Base-by-base conservation (phyloP, 2,329 filamentous ascomycete species). In the Aspergillus luchuensis region DNA sequence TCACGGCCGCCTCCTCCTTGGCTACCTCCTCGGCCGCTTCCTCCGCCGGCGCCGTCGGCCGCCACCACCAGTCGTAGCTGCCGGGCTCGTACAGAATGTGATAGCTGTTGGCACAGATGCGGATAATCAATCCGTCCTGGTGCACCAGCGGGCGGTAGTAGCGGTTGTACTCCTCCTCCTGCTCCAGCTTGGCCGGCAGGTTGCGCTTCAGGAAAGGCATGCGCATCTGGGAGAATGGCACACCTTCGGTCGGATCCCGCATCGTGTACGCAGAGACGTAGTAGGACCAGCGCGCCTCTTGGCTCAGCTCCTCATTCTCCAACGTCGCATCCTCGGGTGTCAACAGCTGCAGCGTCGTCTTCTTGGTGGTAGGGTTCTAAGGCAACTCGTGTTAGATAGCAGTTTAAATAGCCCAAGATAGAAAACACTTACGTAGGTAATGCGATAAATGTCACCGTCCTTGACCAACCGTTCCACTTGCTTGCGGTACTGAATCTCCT, bases 201-300 rank as follows among this genome's bases (percentile, higher is more conserved):
- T 91, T 93, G 60, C 90, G 88, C 54, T 86, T 84, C 15, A 94
- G 81, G 60, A 92, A 86, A 4, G 87, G 84, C 77, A 87, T 89
- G 63, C 85, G 86, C 69, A 92, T 82, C 51, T 85, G 85, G 5
- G 84, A 83, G 53, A 88, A 82, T 6, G 84, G 80, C 2, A 95
- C 84, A 13, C 91, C 91, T 76, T 95, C 91, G 0, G 95, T 99
- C 2, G 91, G 91, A 71, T 97, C 92, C 23, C 93, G 85, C 64
- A 92, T 91, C 67, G 92, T 91, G 76, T 91, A 98, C 0, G 93
- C 92, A 17, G 94, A 93, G 59, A 97, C 91, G 74, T 99, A 99
- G 79, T 96, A 96, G 69, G 94, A 91, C 95, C 95, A 99, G 41
- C 87, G 81, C 63, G 84, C 83, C 65, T 87, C 83, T 4, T 81